Percentiles rank a stretch among this genome's conserved stretches.
These are phyloP conservation scores for Scopulariopsis brevicaulis DNA, from an alignment of 2,329 filamentous ascomycete genomes.

Conservation along the genomic window DNA sequence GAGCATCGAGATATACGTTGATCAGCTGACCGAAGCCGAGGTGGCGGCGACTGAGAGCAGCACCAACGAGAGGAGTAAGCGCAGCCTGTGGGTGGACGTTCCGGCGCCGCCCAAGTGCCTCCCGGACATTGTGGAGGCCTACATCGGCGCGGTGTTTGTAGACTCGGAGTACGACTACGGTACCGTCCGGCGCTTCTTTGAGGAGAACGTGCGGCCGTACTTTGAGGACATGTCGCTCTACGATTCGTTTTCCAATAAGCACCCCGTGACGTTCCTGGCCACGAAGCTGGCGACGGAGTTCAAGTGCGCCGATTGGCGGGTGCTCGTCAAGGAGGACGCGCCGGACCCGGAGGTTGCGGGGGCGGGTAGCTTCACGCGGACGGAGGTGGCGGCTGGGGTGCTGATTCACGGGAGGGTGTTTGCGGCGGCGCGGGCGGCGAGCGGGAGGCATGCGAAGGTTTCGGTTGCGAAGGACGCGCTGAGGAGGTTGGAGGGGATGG, in stretches of 20 bases:
- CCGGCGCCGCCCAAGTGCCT: constrained; percentile 61
- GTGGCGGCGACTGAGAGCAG: constrained; percentile 28
- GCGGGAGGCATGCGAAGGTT: constrained; percentile 62
- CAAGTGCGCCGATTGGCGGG: constrained; percentile 48
- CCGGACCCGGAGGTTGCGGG: constrained; percentile 27
- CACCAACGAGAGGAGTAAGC: constrained; percentile 20
- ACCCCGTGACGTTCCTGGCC: constrained; percentile 67
- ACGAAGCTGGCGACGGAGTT: constrained; percentile 53
- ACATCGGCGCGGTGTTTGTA: constrained; percentile 82
- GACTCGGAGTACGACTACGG: constrained; percentile 72
- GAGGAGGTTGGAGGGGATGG: constrained; percentile 28
- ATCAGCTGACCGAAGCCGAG: constrained; percentile 31
- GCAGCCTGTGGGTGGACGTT: constrained; percentile 59
- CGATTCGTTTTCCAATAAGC: constrained; percentile 75
- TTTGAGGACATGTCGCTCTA: constrained; percentile 83
- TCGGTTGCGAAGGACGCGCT: constrained; percentile 51
- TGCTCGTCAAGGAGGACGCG: constrained; percentile 39
- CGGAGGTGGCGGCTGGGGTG: constrained; percentile 57
- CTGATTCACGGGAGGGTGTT: constrained; percentile 64
- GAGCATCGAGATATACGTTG: constrained; percentile 42
- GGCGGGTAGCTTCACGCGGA: constrained; percentile 24
- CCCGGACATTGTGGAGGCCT: constrained; percentile 80
- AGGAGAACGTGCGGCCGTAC: constrained; percentile 59
- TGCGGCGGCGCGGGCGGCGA: constrained; percentile 49
- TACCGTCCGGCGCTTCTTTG: constrained; percentile 67